These are phyloP conservation scores for Arachis hypogaea DNA, from an alignment of 306 rosid species.

Conservation along the genomic window DNA sequence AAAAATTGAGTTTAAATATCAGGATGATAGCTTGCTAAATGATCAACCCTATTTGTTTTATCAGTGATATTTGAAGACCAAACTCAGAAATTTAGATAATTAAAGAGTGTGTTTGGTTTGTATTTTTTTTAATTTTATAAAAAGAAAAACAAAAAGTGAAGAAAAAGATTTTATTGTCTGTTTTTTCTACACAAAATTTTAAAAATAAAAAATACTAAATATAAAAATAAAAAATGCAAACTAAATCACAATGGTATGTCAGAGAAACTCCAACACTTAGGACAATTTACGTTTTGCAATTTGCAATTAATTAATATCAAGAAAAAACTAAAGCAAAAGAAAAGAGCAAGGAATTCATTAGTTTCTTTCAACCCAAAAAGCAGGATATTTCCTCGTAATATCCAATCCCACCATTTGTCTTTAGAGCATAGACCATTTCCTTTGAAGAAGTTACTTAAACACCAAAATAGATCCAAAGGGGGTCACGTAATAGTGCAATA, in stretches of 20 bases:
- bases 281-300: not conserved
- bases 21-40: not conserved
- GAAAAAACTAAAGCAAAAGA: not conserved
- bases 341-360: not conserved
- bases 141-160: too few species aligned
- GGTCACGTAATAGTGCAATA: not conserved
- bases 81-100: too few species aligned
- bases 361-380: not conserved
- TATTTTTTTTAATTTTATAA: too few species aligned
- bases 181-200: too few species aligned
- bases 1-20: too few species aligned
- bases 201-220: too few species aligned
- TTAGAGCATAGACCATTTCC: not conserved
- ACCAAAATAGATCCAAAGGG: not conserved
- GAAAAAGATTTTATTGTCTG: too few species aligned
- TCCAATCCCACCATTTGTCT: not conserved
- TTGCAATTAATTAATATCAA: not conserved
- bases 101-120: too few species aligned
- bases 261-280: not conserved
- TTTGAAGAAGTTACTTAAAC: not conserved
- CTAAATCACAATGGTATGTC: too few species aligned
- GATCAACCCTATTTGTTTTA: not conserved
- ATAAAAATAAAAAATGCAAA: too few species aligned
- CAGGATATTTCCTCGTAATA: not conserved
- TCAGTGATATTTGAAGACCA: not conserved